Percentiles rank a stretch among this genome's conserved stretches.
phyloP scores from a whole-genome alignment of 1,139 yeast species.

The Debaryomyces fabryi region DNA sequence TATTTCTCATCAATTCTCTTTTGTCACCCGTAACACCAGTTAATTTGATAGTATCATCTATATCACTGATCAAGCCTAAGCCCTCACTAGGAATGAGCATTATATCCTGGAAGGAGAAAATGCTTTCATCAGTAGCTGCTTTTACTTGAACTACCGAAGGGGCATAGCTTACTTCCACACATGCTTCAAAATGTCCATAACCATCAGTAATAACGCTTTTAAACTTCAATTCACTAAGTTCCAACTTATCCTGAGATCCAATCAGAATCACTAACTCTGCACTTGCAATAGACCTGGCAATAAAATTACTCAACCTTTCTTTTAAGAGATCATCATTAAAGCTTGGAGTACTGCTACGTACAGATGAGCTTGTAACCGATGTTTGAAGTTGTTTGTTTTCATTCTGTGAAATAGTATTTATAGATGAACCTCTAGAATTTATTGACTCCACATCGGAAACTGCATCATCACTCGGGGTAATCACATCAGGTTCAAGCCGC shows the following conservation, averaged over 20 bases:
- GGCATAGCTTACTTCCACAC: constrained; percentile 51
- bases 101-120: constrained; percentile 49
- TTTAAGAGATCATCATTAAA: constrained; percentile 44
- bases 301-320: constrained; percentile 60
- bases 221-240: constrained; percentile 24
- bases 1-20: constrained; percentile 75
- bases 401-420: constrained; percentile 12
- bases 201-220: constrained; percentile 50
- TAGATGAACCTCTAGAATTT: constrained; percentile 15
- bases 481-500: constrained; percentile 31
- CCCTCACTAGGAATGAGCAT: constrained; percentile 51
- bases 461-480: constrained; percentile 16
- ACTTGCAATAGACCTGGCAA: constrained; percentile 59
- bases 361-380: constrained; percentile 9
- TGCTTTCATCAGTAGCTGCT: constrained; percentile 46
- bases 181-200: constrained; percentile 59
- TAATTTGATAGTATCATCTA: constrained; percentile 89
- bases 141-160: constrained; percentile 54
- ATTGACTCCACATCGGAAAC: constrained; percentile 22
- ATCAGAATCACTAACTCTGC: constrained; percentile 54
- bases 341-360: constrained; percentile 9
- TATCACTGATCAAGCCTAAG: constrained; percentile 81
- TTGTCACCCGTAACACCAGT: constrained; percentile 92
- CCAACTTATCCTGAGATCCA: constrained; percentile 43
- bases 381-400: constrained; percentile 8